A percentile compares a stretch with the other conserved stretches of the same genome.
Evolutionary conservation across 2,329 filamentous ascomycete species (phyloP).

Genomic region (Graphilbum sp.): DNA sequence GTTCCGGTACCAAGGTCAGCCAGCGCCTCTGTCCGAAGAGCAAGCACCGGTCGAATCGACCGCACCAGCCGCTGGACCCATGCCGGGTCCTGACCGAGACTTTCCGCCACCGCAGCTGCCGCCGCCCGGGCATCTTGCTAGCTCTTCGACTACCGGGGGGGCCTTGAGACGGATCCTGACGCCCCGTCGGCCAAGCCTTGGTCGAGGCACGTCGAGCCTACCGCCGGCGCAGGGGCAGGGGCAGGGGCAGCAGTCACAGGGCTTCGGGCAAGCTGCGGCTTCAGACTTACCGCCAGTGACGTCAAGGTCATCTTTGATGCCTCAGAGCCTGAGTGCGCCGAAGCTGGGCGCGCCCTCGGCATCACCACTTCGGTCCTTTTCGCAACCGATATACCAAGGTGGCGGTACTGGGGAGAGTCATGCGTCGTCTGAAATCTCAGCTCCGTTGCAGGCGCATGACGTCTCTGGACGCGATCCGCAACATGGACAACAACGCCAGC

Average conservation of each 20-base stretch:
- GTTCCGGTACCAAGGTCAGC: no score
- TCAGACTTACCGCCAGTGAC: no score
- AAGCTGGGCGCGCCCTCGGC: slow-evolving; percentile 1
- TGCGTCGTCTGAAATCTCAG: neutral
- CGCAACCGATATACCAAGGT: slow-evolving; percentile 7
- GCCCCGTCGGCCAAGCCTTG: slow-evolving; percentile 35
- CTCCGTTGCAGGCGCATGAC: no score
- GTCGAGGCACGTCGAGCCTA: slow-evolving; percentile 7
- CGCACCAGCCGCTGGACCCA: no score
- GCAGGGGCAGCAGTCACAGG: no score
- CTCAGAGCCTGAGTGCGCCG: neutral
- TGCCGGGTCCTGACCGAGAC: slow-evolving; percentile 12
- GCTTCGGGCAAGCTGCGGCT: no score
- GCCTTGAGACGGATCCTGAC: slow-evolving; percentile 30
- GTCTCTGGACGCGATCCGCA: no score
- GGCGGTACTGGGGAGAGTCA: neutral
- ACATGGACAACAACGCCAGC: neutral
- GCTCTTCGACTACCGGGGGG: slow-evolving; percentile 14
- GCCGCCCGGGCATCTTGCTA: neutral
- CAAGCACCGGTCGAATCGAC: no score
- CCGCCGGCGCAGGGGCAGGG: neutral
- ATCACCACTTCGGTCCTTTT: slow-evolving; percentile 9
- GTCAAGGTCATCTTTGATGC: neutral
- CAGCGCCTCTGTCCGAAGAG: no score
- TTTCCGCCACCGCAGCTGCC: slow-evolving; percentile 13